Conservation (phyloP, 2,329 filamentous ascomycete species). For the Fusarium goolgardi region DNA sequence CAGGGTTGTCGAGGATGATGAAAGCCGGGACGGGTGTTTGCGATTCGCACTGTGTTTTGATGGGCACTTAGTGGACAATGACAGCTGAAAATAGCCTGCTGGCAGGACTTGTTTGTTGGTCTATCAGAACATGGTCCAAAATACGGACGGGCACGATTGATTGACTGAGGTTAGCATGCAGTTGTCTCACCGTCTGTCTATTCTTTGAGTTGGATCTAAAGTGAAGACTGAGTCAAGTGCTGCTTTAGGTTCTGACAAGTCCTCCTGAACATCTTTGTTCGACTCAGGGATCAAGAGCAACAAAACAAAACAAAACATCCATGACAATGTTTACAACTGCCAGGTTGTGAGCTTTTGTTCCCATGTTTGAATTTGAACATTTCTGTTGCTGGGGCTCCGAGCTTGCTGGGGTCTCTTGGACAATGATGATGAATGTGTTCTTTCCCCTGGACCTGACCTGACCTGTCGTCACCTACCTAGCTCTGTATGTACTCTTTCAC, state of each 20-base stretch:
- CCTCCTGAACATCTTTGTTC: constrained; percentile 18
- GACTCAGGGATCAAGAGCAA: constrained; percentile 10
- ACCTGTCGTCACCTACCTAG: constrained; percentile 1
- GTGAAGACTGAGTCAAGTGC: not conserved
- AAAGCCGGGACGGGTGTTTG: constrained; percentile 2
- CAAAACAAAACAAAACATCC: constrained; percentile 6
- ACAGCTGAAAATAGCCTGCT: constrained; percentile 21
- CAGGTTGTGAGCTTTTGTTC: constrained; percentile 27
- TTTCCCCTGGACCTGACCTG: constrained; percentile 27
- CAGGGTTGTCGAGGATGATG: constrained; percentile 39
- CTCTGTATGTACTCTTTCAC: constrained; percentile 40
- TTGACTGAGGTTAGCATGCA: constrained; percentile 5
- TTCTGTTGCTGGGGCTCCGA: constrained; percentile 41
- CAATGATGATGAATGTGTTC: constrained; percentile 27
- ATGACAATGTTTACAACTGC: constrained; percentile 1
- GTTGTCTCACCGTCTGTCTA: not conserved
- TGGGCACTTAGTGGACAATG: constrained; percentile 13
- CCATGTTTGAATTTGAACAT: constrained; percentile 21
- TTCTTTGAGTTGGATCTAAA: not conserved
- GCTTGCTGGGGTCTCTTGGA: constrained; percentile 34
- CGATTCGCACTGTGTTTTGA: constrained; percentile 43
- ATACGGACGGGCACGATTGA: constrained; percentile 1
- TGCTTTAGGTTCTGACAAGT: constrained; percentile 5
- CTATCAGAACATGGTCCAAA: constrained; percentile 8
- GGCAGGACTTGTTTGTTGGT: constrained; percentile 7